Conservation (phyloP, 108 stramenopile species). For the Asterionellopsis glacialis region DNA sequence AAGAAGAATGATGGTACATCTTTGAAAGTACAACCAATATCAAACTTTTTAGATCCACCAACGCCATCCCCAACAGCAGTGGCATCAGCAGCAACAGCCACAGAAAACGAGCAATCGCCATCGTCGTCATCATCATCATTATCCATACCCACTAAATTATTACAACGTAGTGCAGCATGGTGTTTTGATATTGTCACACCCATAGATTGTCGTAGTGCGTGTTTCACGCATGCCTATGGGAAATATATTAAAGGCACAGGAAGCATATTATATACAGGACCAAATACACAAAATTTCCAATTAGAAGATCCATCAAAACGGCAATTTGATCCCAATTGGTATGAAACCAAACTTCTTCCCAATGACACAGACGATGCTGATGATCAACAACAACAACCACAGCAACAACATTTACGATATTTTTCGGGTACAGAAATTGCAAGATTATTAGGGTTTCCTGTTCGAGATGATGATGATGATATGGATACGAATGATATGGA, state of each 20-base stretch:
- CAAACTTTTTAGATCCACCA: too few species aligned
- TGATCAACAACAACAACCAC: too few species aligned
- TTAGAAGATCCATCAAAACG: slow-evolving; percentile 50
- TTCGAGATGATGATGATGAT: slow-evolving; percentile 1
- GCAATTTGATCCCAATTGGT: slow-evolving; percentile 50
- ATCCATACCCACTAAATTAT: slow-evolving; percentile 48
- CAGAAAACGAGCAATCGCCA: too few species aligned
- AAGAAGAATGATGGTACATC: too few species aligned
- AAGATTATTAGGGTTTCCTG: slow-evolving; percentile 73
- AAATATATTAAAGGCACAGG: slow-evolving; percentile 80
- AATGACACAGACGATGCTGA: too few species aligned
- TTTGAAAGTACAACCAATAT: too few species aligned
- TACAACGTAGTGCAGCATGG: slow-evolving; percentile 64
- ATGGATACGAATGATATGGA: neutral
- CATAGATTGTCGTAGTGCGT: slow-evolving; percentile 30
- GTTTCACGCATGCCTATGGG: slow-evolving; percentile 87
- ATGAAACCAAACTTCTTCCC: slow-evolving; percentile 31
- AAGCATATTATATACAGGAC: slow-evolving; percentile 66
- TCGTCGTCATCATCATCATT: too few species aligned
- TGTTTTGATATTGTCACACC: slow-evolving; percentile 87
- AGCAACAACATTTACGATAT: slow-evolving; percentile 51
- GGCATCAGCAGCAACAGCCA: too few species aligned
- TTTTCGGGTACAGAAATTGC: slow-evolving; percentile 79
- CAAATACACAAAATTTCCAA: slow-evolving; percentile 16
- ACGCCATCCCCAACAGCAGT: too few species aligned